phyloP scores from a whole-genome alignment of 2,329 filamentous ascomycete genomes.

The Penicillium hordei region DNA sequence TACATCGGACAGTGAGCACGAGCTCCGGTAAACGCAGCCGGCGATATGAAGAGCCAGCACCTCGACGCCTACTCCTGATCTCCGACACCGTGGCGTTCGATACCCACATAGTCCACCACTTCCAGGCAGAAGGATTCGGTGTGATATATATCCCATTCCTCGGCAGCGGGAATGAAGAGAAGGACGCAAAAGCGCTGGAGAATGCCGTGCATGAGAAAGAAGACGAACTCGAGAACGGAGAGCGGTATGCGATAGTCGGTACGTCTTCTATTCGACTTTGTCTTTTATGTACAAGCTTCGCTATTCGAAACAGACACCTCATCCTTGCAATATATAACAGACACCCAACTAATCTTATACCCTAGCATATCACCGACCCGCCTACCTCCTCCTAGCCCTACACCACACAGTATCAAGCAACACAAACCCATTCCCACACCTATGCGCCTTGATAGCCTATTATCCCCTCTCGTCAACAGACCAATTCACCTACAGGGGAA shows the following conservation, averaged over 20 bases:
- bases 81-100: conserved; percentile 50
- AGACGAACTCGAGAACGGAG: conserved; percentile 54
- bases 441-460: conserved; percentile 60
- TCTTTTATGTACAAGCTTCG: neutral
- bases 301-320: neutral
- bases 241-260: conserved; percentile 63
- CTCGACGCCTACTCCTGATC: conserved; percentile 32
- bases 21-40: conserved; percentile 18
- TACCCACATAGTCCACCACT: conserved; percentile 51
- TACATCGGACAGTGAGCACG: conserved; percentile 16
- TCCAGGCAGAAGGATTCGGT: conserved; percentile 59
- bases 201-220: conserved; percentile 52
- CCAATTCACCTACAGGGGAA: conserved; percentile 5
- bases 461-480: conserved; percentile 44
- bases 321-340: neutral
- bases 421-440: conserved; percentile 56
- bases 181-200: conserved; percentile 50
- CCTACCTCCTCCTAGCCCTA: conserved; percentile 53
- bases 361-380: conserved; percentile 60
- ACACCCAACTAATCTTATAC: neutral
- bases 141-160: conserved; percentile 55
- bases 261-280: conserved; percentile 20
- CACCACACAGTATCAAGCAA: conserved; percentile 43
- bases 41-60: conserved; percentile 15
- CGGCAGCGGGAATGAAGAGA: conserved; percentile 36